These are phyloP conservation scores for Exophiala mesophila DNA, from an alignment of 2,329 filamentous ascomycete species.

Conservation along the genomic window DNA sequence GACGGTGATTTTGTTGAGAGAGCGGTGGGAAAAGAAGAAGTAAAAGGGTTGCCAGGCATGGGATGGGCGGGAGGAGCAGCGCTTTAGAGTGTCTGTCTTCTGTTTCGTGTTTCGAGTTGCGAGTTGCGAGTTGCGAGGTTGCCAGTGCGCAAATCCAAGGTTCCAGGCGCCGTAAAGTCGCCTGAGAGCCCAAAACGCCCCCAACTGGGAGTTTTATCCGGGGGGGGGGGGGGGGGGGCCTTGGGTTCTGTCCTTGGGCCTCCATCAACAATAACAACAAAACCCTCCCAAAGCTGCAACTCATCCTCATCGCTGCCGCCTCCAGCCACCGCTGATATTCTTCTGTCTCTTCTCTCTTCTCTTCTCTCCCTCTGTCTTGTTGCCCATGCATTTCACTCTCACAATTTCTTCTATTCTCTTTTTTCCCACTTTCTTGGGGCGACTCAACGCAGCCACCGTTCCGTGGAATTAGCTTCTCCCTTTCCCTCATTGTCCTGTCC, in stretches of 20 bases:
- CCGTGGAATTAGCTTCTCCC: too few species aligned
- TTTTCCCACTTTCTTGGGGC: too few species aligned
- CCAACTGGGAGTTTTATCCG: too few species aligned
- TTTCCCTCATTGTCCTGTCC: too few species aligned
- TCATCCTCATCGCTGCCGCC: neutral
- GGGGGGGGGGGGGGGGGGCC: too few species aligned
- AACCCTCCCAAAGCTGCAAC: neutral
- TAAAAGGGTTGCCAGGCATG: constrained; percentile 14
- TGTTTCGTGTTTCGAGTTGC: constrained; percentile 4
- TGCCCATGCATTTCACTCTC: neutral
- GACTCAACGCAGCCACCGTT: too few species aligned
- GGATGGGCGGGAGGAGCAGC: constrained; percentile 11
- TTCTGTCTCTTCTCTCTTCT: neutral
- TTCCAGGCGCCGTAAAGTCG: too few species aligned
- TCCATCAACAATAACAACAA: too few species aligned
- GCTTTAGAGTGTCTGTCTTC: constrained; percentile 10
- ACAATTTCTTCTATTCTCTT: too few species aligned
- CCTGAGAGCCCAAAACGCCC: too few species aligned
- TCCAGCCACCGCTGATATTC: neutral
- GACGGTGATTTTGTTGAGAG: constrained; percentile 16
- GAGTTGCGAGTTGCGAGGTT: neutral
- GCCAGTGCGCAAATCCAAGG: too few species aligned
- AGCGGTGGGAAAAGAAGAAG: constrained; percentile 8
- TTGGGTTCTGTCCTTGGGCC: too few species aligned
- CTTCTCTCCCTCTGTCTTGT: neutral